Evolutionary conservation across 768 basidiomycete genomes (phyloP), one percentile per base, ranked within the genome.

Genomic region (Tephrocybe sp.): DNA sequence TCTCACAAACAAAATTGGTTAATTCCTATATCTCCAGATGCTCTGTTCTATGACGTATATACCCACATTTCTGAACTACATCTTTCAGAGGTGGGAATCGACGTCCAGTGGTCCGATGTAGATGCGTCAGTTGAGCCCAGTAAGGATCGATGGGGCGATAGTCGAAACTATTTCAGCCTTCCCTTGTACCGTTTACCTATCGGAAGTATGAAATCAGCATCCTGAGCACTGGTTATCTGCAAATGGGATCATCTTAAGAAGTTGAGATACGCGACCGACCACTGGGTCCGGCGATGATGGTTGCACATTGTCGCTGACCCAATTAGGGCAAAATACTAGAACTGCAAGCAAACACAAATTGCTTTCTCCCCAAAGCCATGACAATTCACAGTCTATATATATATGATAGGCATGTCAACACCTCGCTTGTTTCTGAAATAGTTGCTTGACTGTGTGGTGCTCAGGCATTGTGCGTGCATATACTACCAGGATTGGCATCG

Each of bases 401-500:
- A 58, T 97, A 84, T 64, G 93, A 97, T 69, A 81, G 92, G 89
- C 82, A 64, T 58, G 79, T 68, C 41, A 31, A 24, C 39, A 42
- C 23, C 38, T 15, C 25, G 43, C 13, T 42, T 7, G 6, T 22
- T 33, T 18, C 45, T 30, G 15, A 48, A 33, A 55, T 50, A 21
- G 18, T 38, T 42, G 42, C 51, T 58, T 49, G 47, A 52, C 44
- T 31, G 19, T 43, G 33, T 25, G 25, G 15, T 45, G 27, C 24
- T 36, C 64, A 93, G 95, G 67, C 91, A 97, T 65, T 94, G 94
- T 67, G 79, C 78, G 16, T 92, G 91, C 62, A 80, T 98, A 39
- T 97, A 95, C 71, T 97, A 97, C 65, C 92, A 97, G 57, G 91
- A 95, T 65, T 95, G 92, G 90, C 86, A 94, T 59, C 82, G 91